Percentiles rank a stretch among this genome's conserved stretches.
These are phyloP conservation scores for Tausonia pullulans DNA, from an alignment of 1,284 basidiomycete genomes.

Conservation along the genomic window DNA sequence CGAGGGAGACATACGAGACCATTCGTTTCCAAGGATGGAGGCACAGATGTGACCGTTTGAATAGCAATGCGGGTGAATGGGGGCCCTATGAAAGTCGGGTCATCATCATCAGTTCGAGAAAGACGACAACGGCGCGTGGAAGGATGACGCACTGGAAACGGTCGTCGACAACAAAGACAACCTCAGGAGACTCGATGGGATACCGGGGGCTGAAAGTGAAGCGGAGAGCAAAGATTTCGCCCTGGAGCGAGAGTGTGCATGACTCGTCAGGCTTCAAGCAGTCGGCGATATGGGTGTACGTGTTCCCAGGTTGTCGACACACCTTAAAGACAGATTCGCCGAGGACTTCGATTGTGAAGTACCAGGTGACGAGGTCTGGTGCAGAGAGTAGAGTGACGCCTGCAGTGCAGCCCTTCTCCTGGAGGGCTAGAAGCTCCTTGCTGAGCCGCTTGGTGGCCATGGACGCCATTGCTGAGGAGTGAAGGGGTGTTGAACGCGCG, in stretches of 20 bases:
- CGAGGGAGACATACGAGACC: no score
- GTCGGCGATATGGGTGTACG: no score
- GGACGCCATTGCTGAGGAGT: background rate
- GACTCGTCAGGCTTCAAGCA: no score
- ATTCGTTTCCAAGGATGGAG: background rate
- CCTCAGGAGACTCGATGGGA: conserved; percentile 5
- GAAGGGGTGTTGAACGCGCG: background rate
- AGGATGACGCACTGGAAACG: background rate
- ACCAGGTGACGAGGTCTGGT: background rate
- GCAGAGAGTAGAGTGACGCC: background rate
- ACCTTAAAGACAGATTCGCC: conserved; percentile 1
- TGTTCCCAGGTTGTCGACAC: background rate
- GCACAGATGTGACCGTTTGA: conserved; percentile 8
- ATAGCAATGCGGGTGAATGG: conserved; percentile 7
- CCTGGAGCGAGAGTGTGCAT: background rate
- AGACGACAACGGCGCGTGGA: background rate
- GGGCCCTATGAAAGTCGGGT: background rate
- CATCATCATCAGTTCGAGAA: no score
- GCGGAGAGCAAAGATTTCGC: background rate
- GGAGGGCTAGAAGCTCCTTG: conserved; percentile 1
- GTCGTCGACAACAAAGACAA: conserved; percentile 2
- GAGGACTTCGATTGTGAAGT: conserved; percentile 8
- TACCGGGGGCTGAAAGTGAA: conserved; percentile 8
- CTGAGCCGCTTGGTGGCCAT: background rate
- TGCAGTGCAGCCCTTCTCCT: conserved; percentile 1